Conservation (phyloP, 768 basidiomycete genomes). For the Goffeauzyma gilvescens region DNA sequence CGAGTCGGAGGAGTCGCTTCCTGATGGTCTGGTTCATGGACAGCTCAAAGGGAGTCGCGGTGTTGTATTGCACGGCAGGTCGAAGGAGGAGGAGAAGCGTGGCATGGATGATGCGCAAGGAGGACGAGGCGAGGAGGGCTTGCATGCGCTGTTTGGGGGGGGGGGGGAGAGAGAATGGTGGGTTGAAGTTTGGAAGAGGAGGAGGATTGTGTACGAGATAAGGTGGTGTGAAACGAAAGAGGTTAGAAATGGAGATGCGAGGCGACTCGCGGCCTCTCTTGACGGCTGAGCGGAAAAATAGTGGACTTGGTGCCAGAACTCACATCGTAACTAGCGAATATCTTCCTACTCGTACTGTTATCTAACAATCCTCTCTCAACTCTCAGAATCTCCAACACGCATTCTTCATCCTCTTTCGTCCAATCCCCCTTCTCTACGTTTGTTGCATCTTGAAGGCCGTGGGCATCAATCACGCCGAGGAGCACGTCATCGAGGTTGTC, state of each 20-base stretch:
- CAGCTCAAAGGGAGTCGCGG: conserved; percentile 63
- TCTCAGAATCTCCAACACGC: conserved; percentile 60
- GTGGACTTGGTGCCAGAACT: too few relatives aligned
- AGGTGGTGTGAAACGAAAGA: not conserved
- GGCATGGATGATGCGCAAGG: conserved; percentile 68
- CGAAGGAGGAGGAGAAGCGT: conserved; percentile 71
- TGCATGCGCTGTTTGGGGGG: conserved; percentile 51
- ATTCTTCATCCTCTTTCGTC: conserved; percentile 50
- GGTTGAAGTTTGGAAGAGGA: conserved; percentile 1
- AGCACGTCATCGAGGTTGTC: conserved; percentile 87
- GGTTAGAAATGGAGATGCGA: not conserved
- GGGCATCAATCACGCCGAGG: conserved; percentile 60
- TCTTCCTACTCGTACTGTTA: conserved; percentile 93
- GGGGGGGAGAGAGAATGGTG: too few relatives aligned
- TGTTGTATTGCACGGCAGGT: conserved; percentile 85
- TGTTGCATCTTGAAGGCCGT: conserved; percentile 45
- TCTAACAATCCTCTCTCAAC: conserved; percentile 81
- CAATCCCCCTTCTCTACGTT: conserved; percentile 57
- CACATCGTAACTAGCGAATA: conserved; percentile 91
- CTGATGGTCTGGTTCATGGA: conserved; percentile 42
- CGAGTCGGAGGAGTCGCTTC: conserved; percentile 63
- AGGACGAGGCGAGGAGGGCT: conserved; percentile 66
- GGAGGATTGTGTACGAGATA: not conserved
- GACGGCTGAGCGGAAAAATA: too few relatives aligned
- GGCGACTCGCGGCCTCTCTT: not conserved